Evolutionary conservation across 768 basidiomycete species (phyloP).

Genomic region (Phlebiopsis flavidoalba): DNA sequence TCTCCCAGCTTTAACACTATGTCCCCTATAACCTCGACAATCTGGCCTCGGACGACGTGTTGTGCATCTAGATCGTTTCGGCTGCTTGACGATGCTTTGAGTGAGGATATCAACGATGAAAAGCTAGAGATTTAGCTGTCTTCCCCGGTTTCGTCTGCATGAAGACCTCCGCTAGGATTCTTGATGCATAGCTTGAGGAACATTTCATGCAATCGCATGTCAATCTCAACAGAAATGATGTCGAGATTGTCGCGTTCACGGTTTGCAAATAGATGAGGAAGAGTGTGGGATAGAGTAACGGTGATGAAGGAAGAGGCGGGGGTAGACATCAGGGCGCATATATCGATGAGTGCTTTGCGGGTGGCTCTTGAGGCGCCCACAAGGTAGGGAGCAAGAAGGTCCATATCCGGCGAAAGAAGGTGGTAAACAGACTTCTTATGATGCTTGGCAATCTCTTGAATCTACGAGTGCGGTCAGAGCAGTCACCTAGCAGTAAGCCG

Average conservation of each 20-base stretch:
- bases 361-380: constrained; percentile 50
- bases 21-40: constrained; percentile 66
- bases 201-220: constrained; percentile 38
- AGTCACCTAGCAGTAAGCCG: neutral
- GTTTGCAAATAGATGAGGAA: constrained; percentile 65
- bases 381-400: constrained; percentile 61
- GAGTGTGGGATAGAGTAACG: constrained; percentile 54
- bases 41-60: constrained; percentile 58
- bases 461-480: constrained; percentile 32
- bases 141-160: constrained; percentile 48
- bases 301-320: constrained; percentile 56
- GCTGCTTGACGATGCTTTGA: constrained; percentile 33
- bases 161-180: constrained; percentile 65
- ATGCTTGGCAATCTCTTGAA: constrained; percentile 50
- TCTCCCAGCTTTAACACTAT: constrained; percentile 79
- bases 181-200: constrained; percentile 52
- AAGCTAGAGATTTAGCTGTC: constrained; percentile 51
- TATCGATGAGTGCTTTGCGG: constrained; percentile 56
- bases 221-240: constrained; percentile 51
- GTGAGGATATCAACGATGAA: constrained; percentile 48
- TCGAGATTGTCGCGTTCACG: constrained; percentile 56
- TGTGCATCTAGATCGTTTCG: constrained; percentile 34
- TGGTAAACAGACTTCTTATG: constrained; percentile 60
- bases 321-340: constrained; percentile 63
- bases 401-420: constrained; percentile 65